Conservation (phyloP, 192 early-diverging fungal genomes). For the Entophlyctis luteolus region DNA sequence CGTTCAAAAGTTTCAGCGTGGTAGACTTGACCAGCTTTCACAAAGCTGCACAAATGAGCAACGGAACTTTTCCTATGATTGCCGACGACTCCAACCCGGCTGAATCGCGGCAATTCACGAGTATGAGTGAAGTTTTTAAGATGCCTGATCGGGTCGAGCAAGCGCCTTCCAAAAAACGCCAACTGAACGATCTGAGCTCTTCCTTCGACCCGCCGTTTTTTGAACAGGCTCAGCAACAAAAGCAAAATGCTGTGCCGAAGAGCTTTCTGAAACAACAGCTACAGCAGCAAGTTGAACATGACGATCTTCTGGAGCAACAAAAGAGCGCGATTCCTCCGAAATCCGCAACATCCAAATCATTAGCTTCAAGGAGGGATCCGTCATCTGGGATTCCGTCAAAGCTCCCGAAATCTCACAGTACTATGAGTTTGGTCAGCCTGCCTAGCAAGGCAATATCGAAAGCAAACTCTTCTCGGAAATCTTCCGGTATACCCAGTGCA, state of each 20-base stretch:
- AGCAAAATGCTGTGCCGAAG: too few relatives aligned
- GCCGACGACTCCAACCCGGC: not conserved
- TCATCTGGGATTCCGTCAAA: too few relatives aligned
- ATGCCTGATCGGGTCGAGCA: not conserved
- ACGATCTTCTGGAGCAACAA: not conserved
- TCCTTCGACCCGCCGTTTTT: constrained; percentile 12
- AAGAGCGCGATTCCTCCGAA: too few relatives aligned
- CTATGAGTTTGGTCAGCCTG: not conserved
- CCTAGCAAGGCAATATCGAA: not conserved
- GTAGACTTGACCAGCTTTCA: not conserved
- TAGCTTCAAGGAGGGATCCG: too few relatives aligned
- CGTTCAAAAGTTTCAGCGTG: constrained; percentile 18
- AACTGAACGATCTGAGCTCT: constrained; percentile 13
- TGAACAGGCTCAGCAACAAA: not conserved
- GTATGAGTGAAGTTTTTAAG: not conserved
- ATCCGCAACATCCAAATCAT: too few relatives aligned
- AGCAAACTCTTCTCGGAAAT: too few relatives aligned
- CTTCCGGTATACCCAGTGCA: too few relatives aligned
- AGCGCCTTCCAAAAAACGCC: constrained; percentile 13
- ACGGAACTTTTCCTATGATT: constrained; percentile 4
- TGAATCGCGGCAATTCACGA: not conserved
- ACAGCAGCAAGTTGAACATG: not conserved
- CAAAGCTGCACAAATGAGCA: constrained; percentile 6
- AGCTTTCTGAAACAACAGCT: not conserved
- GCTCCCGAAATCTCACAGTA: constrained; percentile 1